Conservation (phyloP, 257 asterid genomes). For the Nicotiana knightiana region DNA sequence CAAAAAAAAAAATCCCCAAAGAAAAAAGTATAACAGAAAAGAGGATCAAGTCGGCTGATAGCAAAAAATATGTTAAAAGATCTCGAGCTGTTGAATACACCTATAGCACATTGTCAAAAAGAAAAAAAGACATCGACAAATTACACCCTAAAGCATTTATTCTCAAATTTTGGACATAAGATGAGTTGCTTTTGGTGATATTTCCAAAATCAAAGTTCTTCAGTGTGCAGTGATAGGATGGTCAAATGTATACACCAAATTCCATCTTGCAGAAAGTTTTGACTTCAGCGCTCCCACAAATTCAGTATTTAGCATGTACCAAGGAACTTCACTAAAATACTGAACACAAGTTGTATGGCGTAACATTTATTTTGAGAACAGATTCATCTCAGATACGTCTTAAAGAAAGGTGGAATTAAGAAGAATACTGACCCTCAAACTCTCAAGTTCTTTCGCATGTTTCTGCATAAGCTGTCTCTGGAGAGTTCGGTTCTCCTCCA, state of each 20-base stretch:
- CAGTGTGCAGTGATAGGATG: neutral
- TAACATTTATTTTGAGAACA: neutral
- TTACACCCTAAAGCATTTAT: neutral
- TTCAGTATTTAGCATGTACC: neutral
- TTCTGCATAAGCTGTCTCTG: constrained; percentile 21
- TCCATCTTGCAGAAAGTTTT: neutral
- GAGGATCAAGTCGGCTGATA: neutral
- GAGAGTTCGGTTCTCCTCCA: constrained; percentile 16
- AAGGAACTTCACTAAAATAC: neutral
- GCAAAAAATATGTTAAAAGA: neutral
- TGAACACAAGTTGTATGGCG: neutral
- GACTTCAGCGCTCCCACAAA: neutral
- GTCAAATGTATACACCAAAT: neutral
- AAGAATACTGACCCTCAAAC: constrained; percentile 15
- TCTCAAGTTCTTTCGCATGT: constrained; percentile 21
- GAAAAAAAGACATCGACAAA: neutral
- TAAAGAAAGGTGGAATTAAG: neutral
- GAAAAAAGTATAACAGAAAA: neutral
- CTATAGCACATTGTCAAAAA: neutral
- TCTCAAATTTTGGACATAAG: neutral
- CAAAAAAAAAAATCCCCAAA: neutral
- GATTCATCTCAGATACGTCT: neutral
- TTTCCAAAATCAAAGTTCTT: neutral
- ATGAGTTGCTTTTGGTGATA: neutral
- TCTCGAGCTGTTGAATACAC: neutral